phyloP scores from a whole-genome alignment of 306 rosid species.

The Crotalaria pallida region DNA sequence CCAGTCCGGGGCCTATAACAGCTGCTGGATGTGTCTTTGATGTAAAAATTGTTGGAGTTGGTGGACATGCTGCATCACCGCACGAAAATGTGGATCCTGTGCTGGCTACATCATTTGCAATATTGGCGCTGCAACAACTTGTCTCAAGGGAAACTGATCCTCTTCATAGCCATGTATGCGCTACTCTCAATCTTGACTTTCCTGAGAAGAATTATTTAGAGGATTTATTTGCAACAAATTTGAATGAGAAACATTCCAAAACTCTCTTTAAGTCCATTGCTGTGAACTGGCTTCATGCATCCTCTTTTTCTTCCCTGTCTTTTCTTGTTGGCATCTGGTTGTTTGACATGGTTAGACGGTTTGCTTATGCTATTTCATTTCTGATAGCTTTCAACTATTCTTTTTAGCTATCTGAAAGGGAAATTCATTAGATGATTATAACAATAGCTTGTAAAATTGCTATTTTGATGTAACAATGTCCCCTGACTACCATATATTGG shows the following conservation, averaged over 20 bases:
- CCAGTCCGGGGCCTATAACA: constrained; percentile 43
- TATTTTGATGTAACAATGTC: not conserved
- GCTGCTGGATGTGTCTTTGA: constrained; percentile 59
- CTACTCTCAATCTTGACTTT: constrained; percentile 23
- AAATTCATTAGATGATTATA: not conserved
- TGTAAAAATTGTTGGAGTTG: constrained; percentile 49
- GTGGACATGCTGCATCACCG: constrained; percentile 65
- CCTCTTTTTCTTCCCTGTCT: not conserved
- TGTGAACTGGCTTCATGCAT: not conserved
- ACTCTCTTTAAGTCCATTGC: not conserved
- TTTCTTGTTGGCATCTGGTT: not conserved
- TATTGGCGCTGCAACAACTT: constrained; percentile 64
- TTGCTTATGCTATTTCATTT: not conserved
- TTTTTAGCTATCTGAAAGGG: not conserved
- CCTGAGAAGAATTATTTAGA: not conserved
- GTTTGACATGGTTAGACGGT: too few species aligned
- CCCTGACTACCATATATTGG: constrained; percentile 15
- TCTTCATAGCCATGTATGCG: constrained; percentile 49
- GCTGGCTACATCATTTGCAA: constrained; percentile 58
- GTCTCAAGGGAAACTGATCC: constrained; percentile 71
- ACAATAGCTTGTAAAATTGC: not conserved
- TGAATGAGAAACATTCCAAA: not conserved
- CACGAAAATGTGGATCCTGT: constrained; percentile 48
- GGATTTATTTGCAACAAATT: not conserved
- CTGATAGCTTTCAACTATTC: constrained; percentile 11